Percentiles rank a stretch among this genome's conserved stretches.
phyloP scores from a whole-genome alignment of 2,329 filamentous ascomycete genomes.

The Ophiostoma sp. region DNA sequence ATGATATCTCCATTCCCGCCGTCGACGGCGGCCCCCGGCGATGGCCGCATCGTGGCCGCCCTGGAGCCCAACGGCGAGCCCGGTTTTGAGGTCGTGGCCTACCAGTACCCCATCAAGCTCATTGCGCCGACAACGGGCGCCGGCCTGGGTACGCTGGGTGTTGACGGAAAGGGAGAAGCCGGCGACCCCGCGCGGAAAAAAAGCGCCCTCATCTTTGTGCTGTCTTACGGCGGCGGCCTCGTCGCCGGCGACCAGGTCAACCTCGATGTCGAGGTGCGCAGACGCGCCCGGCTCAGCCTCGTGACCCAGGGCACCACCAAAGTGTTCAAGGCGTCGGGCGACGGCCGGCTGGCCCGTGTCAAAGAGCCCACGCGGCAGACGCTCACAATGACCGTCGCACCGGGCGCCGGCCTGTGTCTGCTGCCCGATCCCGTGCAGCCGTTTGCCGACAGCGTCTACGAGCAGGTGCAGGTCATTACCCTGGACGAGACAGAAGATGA shows the following conservation, averaged over 20 bases:
- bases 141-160: not conserved
- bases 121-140: constrained; percentile 60
- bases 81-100: constrained; percentile 68
- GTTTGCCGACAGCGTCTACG: constrained; percentile 76
- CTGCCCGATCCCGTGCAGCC: constrained; percentile 92
- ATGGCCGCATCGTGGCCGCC: constrained; percentile 70
- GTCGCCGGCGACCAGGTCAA: constrained; percentile 80
- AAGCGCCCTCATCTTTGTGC: constrained; percentile 76
- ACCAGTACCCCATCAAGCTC: constrained; percentile 92
- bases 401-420: constrained; percentile 54
- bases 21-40: constrained; percentile 67
- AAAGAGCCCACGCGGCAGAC: constrained; percentile 49
- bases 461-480: constrained; percentile 47
- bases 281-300: constrained; percentile 60
- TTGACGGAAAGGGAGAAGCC: constrained; percentile 31
- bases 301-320: constrained; percentile 83
- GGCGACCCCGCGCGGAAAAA: constrained; percentile 38
- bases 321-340: constrained; percentile 69
- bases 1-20: constrained; percentile 70
- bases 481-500: constrained; percentile 39
- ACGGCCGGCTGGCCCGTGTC: constrained; percentile 14
- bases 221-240: constrained; percentile 91
- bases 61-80: constrained; percentile 67
- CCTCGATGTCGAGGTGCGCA: constrained; percentile 61
- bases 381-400: constrained; percentile 47